A percentile compares a stretch with the other conserved stretches of the same genome.
Evolutionary conservation across 1,139 yeast genomes (phyloP).

Genomic region (Hanseniaspora uvarum): DNA sequence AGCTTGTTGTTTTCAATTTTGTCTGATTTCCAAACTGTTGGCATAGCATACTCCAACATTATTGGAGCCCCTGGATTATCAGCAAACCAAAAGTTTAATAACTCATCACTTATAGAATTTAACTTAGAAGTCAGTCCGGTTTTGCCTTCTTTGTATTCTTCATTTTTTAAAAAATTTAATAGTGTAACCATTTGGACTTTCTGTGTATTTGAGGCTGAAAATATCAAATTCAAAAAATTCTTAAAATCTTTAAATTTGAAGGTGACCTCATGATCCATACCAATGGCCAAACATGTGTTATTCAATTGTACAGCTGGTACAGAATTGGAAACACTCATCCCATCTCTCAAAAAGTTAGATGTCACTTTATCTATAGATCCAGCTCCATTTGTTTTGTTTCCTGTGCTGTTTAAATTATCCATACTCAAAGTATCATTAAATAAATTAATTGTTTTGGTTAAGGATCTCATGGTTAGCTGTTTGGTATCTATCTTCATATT

Average conservation of each 20-base stretch:
- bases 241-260: conserved; percentile 47
- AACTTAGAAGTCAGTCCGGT: conserved; percentile 8
- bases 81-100: conserved; percentile 17
- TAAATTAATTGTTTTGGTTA: conserved; percentile 38
- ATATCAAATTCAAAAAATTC: conserved; percentile 38
- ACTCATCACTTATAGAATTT: background rate
- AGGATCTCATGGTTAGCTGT: conserved; percentile 30
- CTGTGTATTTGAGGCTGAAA: conserved; percentile 18
- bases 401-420: conserved; percentile 35
- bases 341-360: conserved; percentile 43
- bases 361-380: conserved; percentile 39
- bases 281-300: conserved; percentile 28
- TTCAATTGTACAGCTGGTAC: conserved; percentile 40
- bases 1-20: conserved; percentile 1
- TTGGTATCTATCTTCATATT: conserved; percentile 19
- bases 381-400: conserved; percentile 47
- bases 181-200: conserved; percentile 18
- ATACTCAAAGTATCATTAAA: conserved; percentile 36
- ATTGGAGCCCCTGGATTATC: conserved; percentile 18
- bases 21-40: conserved; percentile 12
- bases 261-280: conserved; percentile 25
- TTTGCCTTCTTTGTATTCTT: conserved; percentile 15
- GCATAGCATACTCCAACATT: conserved; percentile 12
- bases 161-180: conserved; percentile 7
- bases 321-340: conserved; percentile 47